Evolutionary conservation across 108 stramenopile species (phyloP).

Genomic region (Pseudonitzschia multiseries): DNA sequence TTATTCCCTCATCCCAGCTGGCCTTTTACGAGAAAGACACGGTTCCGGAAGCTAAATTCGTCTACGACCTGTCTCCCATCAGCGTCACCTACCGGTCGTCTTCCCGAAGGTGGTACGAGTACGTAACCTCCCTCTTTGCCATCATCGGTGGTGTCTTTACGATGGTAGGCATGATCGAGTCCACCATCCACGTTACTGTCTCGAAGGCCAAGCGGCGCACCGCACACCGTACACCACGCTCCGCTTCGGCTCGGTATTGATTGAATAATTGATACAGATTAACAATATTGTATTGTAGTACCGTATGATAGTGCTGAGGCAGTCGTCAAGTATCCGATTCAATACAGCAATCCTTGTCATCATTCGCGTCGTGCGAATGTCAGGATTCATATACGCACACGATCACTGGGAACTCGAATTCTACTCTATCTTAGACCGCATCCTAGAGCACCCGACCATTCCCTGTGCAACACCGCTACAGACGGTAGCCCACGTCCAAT

Average conservation of each 20-base stretch:
- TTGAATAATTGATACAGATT: too few relatives aligned
- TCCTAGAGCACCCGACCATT: too few relatives aligned
- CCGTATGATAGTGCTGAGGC: too few relatives aligned
- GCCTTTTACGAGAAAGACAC: constrained; percentile 62
- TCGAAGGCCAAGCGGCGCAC: not conserved
- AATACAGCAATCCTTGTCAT: too few relatives aligned
- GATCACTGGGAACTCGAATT: too few relatives aligned
- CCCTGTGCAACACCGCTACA: too few relatives aligned
- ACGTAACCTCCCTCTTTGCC: constrained; percentile 90
- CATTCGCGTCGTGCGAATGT: too few relatives aligned
- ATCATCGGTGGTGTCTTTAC: constrained; percentile 97
- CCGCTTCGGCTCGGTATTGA: not conserved
- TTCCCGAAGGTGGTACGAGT: constrained; percentile 88
- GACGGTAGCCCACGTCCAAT: too few relatives aligned
- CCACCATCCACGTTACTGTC: constrained; percentile 25
- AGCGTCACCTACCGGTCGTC: constrained; percentile 61
- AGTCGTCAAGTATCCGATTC: too few relatives aligned
- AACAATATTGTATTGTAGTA: not conserved
- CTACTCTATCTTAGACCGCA: too few relatives aligned
- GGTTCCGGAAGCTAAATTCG: constrained; percentile 71
- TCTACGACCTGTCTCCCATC: constrained; percentile 85
- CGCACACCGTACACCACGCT: not conserved
- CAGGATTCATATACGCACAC: too few relatives aligned
- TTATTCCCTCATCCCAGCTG: constrained; percentile 69
- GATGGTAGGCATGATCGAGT: constrained; percentile 88